These are phyloP conservation scores for Malus orientalis DNA, from an alignment of 306 rosid genomes.

Conservation along the genomic window DNA sequence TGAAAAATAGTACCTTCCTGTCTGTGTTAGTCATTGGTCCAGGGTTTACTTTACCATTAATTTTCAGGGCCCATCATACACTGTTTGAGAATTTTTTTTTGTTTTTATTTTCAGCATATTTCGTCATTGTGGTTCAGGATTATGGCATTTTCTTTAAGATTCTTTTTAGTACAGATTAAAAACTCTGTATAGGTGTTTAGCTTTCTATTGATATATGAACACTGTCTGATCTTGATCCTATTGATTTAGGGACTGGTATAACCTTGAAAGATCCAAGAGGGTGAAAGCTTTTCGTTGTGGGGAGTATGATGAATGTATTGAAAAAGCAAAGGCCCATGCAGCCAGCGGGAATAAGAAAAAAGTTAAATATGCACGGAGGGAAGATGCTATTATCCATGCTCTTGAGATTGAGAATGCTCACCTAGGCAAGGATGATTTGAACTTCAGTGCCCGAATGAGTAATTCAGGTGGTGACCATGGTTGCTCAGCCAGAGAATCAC, in stretches of 20 bases:
- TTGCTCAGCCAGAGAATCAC: constrained; percentile 43
- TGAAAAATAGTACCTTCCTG: neutral
- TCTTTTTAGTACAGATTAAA: neutral
- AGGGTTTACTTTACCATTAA: neutral
- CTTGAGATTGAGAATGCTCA: constrained; percentile 82
- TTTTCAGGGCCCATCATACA: neutral
- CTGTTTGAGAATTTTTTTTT: neutral
- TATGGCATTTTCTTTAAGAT: neutral
- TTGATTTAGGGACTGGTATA: constrained; percentile 89
- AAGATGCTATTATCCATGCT: constrained; percentile 96
- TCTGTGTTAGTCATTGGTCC: neutral
- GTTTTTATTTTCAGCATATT: neutral
- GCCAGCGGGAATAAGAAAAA: constrained; percentile 72
- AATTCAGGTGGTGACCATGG: constrained; percentile 43
- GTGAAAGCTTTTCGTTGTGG: constrained; percentile 96
- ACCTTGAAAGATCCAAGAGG: constrained; percentile 90
- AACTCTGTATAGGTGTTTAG: constrained; percentile 2
- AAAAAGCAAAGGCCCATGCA: constrained; percentile 79
- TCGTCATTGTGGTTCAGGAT: neutral
- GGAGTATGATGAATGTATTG: constrained; percentile 85
- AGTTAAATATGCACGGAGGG: constrained; percentile 95
- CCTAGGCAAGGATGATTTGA: constrained; percentile 45
- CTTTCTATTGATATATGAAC: constrained; percentile 10
- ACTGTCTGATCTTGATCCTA: constrained; percentile 30
- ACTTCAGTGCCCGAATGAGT: constrained; percentile 33